Percentiles rank a stretch among this genome's conserved stretches.
Conservation (phyloP, 148 eudicot genomes). For the Rhododendron ovatum region DNA sequence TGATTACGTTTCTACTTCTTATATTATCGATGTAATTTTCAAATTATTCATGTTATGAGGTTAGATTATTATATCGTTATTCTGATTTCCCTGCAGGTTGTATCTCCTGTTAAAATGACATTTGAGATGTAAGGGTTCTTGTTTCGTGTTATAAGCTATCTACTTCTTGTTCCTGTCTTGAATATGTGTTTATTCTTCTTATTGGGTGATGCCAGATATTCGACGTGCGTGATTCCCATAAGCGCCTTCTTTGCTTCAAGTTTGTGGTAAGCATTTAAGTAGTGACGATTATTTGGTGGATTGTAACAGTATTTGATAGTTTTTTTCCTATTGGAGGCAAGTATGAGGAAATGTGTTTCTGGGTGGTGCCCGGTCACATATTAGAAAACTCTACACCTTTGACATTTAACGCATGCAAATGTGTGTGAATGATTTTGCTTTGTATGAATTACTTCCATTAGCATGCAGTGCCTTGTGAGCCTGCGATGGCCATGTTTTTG, state of each 20-base stretch:
- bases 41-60: not conserved
- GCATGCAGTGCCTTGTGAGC: not conserved
- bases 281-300: not conserved
- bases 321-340: not conserved
- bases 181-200: not conserved
- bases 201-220: conserved; percentile 45
- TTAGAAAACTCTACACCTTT: not conserved
- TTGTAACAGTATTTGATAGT: not conserved
- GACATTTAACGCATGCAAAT: not conserved
- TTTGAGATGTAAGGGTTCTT: conserved; percentile 47
- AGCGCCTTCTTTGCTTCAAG: conserved; percentile 93
- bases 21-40: not conserved
- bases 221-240: conserved; percentile 75
- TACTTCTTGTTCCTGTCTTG: not conserved
- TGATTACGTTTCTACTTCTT: not conserved
- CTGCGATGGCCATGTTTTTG: not conserved
- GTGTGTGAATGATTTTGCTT: not conserved
- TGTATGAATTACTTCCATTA: not conserved
- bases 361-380: not conserved
- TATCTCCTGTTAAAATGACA: conserved; percentile 65
- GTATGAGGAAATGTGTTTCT: not conserved
- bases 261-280: conserved; percentile 51
- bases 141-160: not conserved
- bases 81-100: conserved; percentile 39
- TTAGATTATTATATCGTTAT: not conserved